Base-by-base conservation (phyloP, 495 filamentous ascomycete species). In the Hyaloscypha finlandica region DNA sequence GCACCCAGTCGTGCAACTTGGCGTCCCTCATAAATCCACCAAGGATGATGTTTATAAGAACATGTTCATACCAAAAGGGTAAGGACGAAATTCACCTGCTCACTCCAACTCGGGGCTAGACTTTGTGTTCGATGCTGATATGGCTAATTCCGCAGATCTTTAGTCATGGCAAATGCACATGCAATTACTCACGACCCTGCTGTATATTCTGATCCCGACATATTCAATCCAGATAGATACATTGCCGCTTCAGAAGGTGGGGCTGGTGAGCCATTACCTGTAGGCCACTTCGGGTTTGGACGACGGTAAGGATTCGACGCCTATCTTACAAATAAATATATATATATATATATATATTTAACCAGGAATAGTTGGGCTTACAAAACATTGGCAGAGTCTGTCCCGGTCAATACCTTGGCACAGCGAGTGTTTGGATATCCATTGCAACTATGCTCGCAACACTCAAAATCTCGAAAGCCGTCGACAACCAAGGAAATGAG, bases 221-320 rank as follows among this genome's bases (percentile, higher is more conserved):
- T 62, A 0, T 83, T 82, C 61, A 75, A 77, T 55, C 81, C 81
- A 0, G 80, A 83, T 48, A 66, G 80, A 48, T 86, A 80, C 37
- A 39, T 61, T 42, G 35, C 59, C 9, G 29, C 37, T 37, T 39
- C 32, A n/a, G 59, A 61, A 61, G 59, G 59, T 11, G 37, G 35
- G 37, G 16, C 22, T 25, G 37, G 59, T 30, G 59, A 61, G 59
- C 59, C 59, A 8, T 30, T 61, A 22, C 59, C 59, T 61, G 59
- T 48, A 48, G 59, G 59, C 11, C 16, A 42, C 9, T 61, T 61
- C 16, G 59, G 59, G 1, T 61, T 61, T 61, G 59, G 59, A 29
- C 14, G 59, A 25, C 33, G 59, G 33, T 61, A 42, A 37, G 30
- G 8, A 9, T 19, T 37, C 57, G 4, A 1, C 3, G 2, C 32